Base-by-base conservation (phyloP, 1,284 basidiomycete genomes). In the Peniophora sp. region DNA sequence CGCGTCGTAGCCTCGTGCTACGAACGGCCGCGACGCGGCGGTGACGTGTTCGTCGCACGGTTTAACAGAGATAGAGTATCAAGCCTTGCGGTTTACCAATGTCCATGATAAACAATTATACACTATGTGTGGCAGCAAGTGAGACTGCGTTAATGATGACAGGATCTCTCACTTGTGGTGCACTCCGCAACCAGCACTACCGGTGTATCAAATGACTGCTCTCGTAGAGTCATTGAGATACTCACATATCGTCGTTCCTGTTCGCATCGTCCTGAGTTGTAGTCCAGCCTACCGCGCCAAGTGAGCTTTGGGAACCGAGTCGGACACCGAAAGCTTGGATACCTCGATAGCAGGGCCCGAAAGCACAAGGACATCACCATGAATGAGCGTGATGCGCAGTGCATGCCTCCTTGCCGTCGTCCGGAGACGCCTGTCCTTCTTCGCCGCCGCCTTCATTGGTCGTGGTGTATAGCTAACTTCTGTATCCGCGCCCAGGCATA, bases 301-400 rank as follows among this genome's bases (percentile, higher is more conserved):
- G 12, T 17, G 39, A 23, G 15, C 35, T 43, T 27, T n/a, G n/a
- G n/a, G n/a, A n/a, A n/a, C n/a, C 15, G 17, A 23, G 6, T 24
- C 10, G 45, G 6, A 17, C 20, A n/a, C 12, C n/a, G 15, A 44
- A 45, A 35, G 32, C 24, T 54, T 48, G 53, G 73, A 53, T 55
- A 80, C 81, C 70, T 81, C 74, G 52, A 78, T 79, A 34, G 74
- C 69, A 52, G 74, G 72, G 2, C 79, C 78, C 22, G 54, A 65
- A 37, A 82, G 61, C 34, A 81, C 57, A 5, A 78, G 56, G 49
- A 74, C 62, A 59, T 83, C 81, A 0, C 81, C 80, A 56, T 83
- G 81, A 20, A 81, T 71, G 48, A 83, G 65, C 10, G 73, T 76
- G 23, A 81, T 54, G 18, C 69, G 64, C 22, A 76, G 58, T 24